phyloP scores from a whole-genome alignment of 73 alveolate genomes.

The Tetrahymena malaccensis region DNA sequence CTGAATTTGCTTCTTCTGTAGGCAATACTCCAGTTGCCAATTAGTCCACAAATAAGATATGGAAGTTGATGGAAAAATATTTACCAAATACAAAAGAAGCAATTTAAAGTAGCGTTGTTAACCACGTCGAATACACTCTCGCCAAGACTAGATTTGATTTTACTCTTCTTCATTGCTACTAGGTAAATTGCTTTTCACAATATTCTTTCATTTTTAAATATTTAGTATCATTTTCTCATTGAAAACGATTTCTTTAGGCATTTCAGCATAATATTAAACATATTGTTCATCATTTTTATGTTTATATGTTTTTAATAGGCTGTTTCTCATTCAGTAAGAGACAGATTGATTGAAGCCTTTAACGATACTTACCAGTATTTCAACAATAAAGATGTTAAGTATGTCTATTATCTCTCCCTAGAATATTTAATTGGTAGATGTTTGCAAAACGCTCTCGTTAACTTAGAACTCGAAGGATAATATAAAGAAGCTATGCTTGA shows the following conservation, averaged over 20 bases:
- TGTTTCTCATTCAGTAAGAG: conserved; percentile 89
- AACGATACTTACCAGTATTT: conserved; percentile 76
- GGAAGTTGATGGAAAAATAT: conserved; percentile 47
- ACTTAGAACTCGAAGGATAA: conserved; percentile 82
- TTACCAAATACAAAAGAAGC: conserved; percentile 11
- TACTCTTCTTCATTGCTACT: conserved; percentile 35
- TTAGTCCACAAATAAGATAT: background rate
- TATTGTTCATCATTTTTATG: background rate
- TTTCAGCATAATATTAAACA: background rate
- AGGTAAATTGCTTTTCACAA: background rate
- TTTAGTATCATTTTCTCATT: background rate
- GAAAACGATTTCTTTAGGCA: background rate
- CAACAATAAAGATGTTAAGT: conserved; percentile 40
- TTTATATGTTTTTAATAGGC: conserved; percentile 37
- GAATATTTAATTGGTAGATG: conserved; percentile 97
- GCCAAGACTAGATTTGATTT: conserved; percentile 42
- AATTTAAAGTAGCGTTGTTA: conserved; percentile 14
- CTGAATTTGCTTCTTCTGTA: background rate
- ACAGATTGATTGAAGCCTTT: conserved; percentile 91
- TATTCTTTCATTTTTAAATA: background rate
- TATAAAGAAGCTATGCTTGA: conserved; percentile 92
- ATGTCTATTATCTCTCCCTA: conserved; percentile 87
- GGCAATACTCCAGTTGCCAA: background rate
- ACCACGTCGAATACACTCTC: conserved; percentile 40
- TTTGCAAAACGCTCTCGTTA: conserved; percentile 93